phyloP scores from a whole-genome alignment of 78 protist species.

The Parvularia atlantis region DNA sequence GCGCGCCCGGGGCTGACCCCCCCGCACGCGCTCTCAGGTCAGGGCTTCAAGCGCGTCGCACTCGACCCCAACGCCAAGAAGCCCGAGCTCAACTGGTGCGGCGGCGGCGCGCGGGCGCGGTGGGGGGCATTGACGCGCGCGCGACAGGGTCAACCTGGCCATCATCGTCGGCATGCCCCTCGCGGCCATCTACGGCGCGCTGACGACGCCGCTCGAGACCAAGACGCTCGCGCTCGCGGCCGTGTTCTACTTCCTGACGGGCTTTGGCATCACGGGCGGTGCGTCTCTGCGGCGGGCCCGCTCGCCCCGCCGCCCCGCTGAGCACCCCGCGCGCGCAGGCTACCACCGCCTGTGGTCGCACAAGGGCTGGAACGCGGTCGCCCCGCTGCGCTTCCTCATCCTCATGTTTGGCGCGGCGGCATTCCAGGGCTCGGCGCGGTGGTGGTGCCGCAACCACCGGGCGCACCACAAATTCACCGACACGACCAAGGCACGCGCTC shows the following conservation, averaged over 20 bases:
- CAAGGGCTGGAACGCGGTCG: conserved; percentile 31
- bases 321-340: conserved; percentile 1
- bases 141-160: conserved; percentile 16
- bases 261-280: conserved; percentile 60
- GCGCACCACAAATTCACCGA: conserved; percentile 82
- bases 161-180: conserved; percentile 32
- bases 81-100: too few relatives aligned
- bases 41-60: too few relatives aligned
- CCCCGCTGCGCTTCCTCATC: conserved; percentile 22
- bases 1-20: too few relatives aligned
- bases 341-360: conserved; percentile 61
- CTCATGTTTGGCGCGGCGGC: conserved; percentile 50
- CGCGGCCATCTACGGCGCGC: conserved; percentile 26
- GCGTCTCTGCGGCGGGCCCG: neutral
- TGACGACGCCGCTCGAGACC: conserved; percentile 16
- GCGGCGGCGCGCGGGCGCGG: too few relatives aligned
- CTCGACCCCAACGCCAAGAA: too few relatives aligned
- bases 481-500: conserved; percentile 10
- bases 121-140: too few relatives aligned
- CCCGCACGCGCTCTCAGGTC: too few relatives aligned
- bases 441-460: conserved; percentile 72
- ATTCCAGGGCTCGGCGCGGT: conserved; percentile 45
- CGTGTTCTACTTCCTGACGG: conserved; percentile 37
- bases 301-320: neutral
- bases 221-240: conserved; percentile 30